Evolutionary conservation across 257 asterid genomes (phyloP).

Genomic region (Parsonsia alboflavescens): DNA sequence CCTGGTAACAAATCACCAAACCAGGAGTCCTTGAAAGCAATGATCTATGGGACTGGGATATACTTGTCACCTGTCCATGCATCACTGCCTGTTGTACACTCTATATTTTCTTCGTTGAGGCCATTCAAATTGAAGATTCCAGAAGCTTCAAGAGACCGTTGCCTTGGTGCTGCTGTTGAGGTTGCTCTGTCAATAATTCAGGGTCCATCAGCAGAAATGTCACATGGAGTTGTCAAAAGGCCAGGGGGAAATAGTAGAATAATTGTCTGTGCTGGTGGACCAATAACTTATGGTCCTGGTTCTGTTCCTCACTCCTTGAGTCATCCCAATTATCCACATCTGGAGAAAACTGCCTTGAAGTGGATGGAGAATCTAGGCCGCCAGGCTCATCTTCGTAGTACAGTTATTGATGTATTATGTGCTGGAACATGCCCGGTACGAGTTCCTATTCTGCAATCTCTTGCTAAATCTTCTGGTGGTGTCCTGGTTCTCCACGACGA

Average conservation of each 20-base stretch:
- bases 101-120: constrained; percentile 73
- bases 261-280: constrained; percentile 90
- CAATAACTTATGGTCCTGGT: constrained; percentile 88
- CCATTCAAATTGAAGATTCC: constrained; percentile 64
- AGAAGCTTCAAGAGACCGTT: constrained; percentile 87
- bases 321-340: constrained; percentile 78
- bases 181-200: constrained; percentile 83
- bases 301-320: constrained; percentile 73
- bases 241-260: constrained; percentile 91
- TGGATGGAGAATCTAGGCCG: constrained; percentile 85
- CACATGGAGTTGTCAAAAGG: constrained; percentile 74
- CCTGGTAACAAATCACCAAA: constrained; percentile 69
- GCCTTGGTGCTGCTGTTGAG: constrained; percentile 90
- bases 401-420: constrained; percentile 75
- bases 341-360: constrained; percentile 73
- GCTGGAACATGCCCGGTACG: constrained; percentile 97
- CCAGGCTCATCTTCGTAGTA: constrained; percentile 59
- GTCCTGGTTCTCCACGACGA: constrained; percentile 83
- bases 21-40: constrained; percentile 73
- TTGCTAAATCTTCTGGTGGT: constrained; percentile 89
- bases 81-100: constrained; percentile 80
- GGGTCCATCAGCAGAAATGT: constrained; percentile 90
- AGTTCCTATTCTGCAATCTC: constrained; percentile 73
- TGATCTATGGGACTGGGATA: constrained; percentile 87
- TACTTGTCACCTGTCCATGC: constrained; percentile 82